These are phyloP conservation scores for Apiospora pterosperma DNA, from an alignment of 2,329 filamentous ascomycete genomes.

Conservation along the genomic window DNA sequence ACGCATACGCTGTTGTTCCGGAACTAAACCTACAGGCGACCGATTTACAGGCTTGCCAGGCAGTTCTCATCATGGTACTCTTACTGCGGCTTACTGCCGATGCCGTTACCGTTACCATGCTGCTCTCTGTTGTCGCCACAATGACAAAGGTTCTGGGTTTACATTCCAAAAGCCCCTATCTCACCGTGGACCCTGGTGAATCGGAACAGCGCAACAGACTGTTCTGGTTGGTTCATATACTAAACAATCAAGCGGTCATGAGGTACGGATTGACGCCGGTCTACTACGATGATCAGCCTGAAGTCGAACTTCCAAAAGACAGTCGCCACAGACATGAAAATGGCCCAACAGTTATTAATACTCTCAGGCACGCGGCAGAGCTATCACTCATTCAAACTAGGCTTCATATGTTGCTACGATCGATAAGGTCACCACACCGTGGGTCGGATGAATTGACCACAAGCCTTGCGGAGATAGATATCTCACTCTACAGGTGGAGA, in stretches of 20 bases:
- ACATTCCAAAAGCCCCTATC: not conserved
- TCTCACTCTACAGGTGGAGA: not conserved
- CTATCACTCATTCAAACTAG: not conserved
- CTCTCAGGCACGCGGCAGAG: not conserved
- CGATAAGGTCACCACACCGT: not conserved
- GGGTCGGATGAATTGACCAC: not conserved
- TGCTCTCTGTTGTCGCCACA: not conserved
- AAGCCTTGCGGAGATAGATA: not conserved
- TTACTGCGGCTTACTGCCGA: not conserved
- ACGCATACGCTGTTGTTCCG: not conserved
- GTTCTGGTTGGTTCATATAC: not conserved
- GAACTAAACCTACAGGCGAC: not conserved
- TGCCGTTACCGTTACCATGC: not conserved
- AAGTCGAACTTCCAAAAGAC: not conserved
- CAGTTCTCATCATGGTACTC: not conserved
- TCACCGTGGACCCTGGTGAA: not conserved
- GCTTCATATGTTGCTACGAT: not conserved
- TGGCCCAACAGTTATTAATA: not conserved
- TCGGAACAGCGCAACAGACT: not conserved
- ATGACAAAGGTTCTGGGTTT: not conserved
- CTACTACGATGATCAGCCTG: not conserved
- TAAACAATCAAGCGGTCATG: not conserved
- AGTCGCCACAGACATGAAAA: not conserved
- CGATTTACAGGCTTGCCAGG: not conserved
- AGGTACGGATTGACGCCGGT: not conserved